Percentiles rank a stretch among this genome's conserved stretches.
Conservation (phyloP, 2,329 filamentous ascomycete species). For the Gaeumannomyces sp. region DNA sequence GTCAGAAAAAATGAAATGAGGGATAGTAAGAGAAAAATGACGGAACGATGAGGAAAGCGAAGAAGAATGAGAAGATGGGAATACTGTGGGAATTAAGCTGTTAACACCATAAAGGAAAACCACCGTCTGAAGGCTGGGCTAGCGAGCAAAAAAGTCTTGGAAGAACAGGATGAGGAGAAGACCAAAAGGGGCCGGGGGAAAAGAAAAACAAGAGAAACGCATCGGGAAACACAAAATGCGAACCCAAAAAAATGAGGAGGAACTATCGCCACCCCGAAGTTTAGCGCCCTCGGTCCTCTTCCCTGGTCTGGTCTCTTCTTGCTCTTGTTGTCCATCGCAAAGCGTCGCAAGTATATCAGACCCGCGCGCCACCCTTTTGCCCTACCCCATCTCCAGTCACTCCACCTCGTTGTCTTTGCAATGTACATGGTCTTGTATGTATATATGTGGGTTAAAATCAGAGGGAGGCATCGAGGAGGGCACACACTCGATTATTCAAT, state of each 20-base stretch:
- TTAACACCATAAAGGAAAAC: neutral
- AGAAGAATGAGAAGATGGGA: neutral
- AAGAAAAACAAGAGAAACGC: neutral
- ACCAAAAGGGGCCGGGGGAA: neutral
- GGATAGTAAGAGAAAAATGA: neutral
- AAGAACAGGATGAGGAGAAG: neutral
- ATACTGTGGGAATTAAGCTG: neutral
- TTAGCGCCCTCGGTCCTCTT: neutral
- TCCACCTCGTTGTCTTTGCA: neutral
- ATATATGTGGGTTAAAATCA: neutral
- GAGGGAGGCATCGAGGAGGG: neutral
- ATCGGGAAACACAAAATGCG: neutral
- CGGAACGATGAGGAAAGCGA: neutral
- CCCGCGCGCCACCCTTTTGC: neutral
- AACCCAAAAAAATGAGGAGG: neutral
- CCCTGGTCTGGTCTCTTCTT: neutral
- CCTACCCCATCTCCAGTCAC: neutral
- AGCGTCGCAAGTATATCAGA: neutral
- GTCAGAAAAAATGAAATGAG: neutral
- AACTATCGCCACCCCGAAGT: neutral
- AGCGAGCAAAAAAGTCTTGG: neutral
- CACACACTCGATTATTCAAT: neutral
- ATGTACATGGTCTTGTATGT: neutral
- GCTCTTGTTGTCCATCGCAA: neutral
- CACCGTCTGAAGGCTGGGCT: neutral